Evolutionary conservation across 2,329 filamentous ascomycete genomes (phyloP), one percentile per base, ranked within the genome.

Genomic region (Aspergillus sp.): DNA sequence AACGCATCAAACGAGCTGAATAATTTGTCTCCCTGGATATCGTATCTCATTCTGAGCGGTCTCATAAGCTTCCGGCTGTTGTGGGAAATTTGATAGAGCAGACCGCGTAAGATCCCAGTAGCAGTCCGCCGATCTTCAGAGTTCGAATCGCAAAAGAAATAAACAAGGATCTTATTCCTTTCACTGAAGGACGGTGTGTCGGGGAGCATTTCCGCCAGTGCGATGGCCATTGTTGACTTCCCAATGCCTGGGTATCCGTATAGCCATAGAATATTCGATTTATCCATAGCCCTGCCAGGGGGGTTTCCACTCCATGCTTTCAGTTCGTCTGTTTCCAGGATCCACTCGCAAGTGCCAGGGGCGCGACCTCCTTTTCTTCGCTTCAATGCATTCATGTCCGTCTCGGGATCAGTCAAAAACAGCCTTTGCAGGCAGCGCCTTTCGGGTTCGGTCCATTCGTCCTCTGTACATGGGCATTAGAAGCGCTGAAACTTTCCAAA

Each of bases 1-100:
- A 63, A 26, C 5, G 42, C 47, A 49, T 61, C 56, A 36, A 59
- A 63, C 12, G 56, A 63, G 15, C 48, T 52, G 24, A 62, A 58
- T 7, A 41, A 12, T 6, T 36, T 36, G 34, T 36, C 34, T n/a
- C 34, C 34, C 34, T 36, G 15, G 34, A 36, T 36, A 36, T 36
- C 34, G 3, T 36, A 15, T 13, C 8, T 36, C 34, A 36, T 36
- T 5, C 34, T 36, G 34, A 36, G 34, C 2, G 34, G 34, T 3
- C 34, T 36, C 34, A 36, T 36, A 8, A 36, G 34, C 34, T 36
- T 36, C 13, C 15, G 34, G 13, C 15, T 13, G 4, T 36, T 36
- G 12, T 36, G 34, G 34, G 34, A 36, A 3, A 36, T 36, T n/a
- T 36, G 34, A 36, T 36, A 47, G 3, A 53, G 15, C 13, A 53